phyloP scores from a whole-genome alignment of 202 grass and related monocot genomes.

The Digitaria exilis region DNA sequence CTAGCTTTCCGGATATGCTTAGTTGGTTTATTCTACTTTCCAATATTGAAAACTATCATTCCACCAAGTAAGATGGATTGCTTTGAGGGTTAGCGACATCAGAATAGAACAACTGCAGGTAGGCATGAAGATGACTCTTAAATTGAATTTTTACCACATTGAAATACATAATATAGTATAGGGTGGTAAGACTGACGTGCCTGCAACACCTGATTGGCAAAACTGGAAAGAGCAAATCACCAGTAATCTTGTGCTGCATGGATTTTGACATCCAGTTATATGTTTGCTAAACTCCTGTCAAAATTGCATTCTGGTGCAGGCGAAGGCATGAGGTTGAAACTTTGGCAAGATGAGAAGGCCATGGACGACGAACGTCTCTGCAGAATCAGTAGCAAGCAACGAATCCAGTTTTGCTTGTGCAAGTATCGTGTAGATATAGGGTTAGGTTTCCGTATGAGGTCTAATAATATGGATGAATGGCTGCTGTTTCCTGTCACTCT shows the following conservation, averaged over 20 bases:
- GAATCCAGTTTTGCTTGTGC: slow-evolving; percentile 54
- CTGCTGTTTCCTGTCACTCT: slow-evolving; percentile 44
- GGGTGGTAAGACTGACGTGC: background rate
- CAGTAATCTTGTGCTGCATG: slow-evolving; percentile 4
- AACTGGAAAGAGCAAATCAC: background rate
- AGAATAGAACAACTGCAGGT: background rate
- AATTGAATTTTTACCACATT: background rate
- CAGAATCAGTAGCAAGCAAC: slow-evolving; percentile 49
- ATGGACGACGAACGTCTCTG: slow-evolving; percentile 41
- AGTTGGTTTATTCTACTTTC: background rate
- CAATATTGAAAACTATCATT: background rate
- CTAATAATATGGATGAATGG: slow-evolving; percentile 44
- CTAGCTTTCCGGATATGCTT: background rate
- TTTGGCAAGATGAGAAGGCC: slow-evolving; percentile 9
- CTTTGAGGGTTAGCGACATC: background rate
- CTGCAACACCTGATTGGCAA: background rate
- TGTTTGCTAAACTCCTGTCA: background rate
- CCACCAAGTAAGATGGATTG: slow-evolving; percentile 5
- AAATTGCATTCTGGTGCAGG: slow-evolving; percentile 43
- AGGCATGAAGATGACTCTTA: background rate
- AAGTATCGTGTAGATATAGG: slow-evolving; percentile 52
- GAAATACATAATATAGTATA: slow-evolving; percentile 1
- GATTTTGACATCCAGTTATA: background rate
- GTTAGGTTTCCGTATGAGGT: slow-evolving; percentile 36
- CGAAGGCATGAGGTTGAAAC: slow-evolving; percentile 45